Conservation (phyloP, 1,284 basidiomycete species). For the Phylloporus sp. region DNA sequence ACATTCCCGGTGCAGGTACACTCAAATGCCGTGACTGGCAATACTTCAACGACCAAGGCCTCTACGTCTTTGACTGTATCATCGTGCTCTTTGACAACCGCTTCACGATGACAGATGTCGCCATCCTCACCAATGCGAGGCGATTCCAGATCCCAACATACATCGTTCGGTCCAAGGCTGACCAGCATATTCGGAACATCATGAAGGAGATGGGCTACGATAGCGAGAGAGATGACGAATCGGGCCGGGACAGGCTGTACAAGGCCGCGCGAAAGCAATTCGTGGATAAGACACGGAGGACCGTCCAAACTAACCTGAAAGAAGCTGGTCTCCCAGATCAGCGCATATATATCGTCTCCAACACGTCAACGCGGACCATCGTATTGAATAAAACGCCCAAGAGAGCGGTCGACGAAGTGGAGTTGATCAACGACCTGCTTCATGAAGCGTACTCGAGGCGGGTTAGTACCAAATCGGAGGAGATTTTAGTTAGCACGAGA, state of each 20-base stretch:
- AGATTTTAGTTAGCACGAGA: neutral
- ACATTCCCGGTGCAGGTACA: conserved; percentile 27
- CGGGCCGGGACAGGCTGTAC: conserved; percentile 21
- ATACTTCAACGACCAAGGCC: conserved; percentile 32
- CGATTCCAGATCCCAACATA: conserved; percentile 29
- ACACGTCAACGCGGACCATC: conserved; percentile 17
- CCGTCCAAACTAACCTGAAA: conserved; percentile 21
- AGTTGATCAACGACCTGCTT: conserved; percentile 24
- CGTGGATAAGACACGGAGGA: conserved; percentile 24
- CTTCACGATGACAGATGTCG: conserved; percentile 31
- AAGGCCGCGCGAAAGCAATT: conserved; percentile 22
- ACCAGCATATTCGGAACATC: conserved; percentile 29
- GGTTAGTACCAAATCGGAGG: neutral
- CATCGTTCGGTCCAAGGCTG: conserved; percentile 31
- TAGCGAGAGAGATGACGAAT: conserved; percentile 23
- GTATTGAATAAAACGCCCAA: conserved; percentile 25
- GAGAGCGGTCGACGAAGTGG: conserved; percentile 30
- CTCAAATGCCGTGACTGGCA: conserved; percentile 28
- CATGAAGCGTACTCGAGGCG: neutral
- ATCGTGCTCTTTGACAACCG: conserved; percentile 32
- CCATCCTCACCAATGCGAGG: conserved; percentile 28
- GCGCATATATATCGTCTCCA: conserved; percentile 31
- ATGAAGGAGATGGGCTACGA: conserved; percentile 30
- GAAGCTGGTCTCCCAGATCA: conserved; percentile 27
- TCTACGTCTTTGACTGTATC: conserved; percentile 33